phyloP scores from a whole-genome alignment of 768 basidiomycete genomes.

The Rubroboletus satanas region DNA sequence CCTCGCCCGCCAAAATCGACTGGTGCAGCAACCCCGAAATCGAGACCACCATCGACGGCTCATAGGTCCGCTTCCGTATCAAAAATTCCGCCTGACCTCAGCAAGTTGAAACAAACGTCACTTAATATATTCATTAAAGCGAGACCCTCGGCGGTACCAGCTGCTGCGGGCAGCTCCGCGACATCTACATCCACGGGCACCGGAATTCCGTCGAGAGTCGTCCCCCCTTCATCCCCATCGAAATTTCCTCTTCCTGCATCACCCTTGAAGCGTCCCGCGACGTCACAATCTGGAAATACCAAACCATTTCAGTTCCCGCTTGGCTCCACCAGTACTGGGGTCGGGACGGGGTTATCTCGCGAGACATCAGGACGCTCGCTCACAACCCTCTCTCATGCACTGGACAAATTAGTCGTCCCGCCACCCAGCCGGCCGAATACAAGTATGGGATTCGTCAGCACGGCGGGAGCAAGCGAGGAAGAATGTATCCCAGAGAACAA shows the following conservation, averaged over 20 bases:
- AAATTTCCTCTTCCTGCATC: slow-evolving; percentile 28
- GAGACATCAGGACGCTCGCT: slow-evolving; percentile 38
- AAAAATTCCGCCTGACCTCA: slow-evolving; percentile 9
- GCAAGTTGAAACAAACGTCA: slow-evolving; percentile 26
- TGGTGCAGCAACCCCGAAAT: neutral
- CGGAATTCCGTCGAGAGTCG: slow-evolving; percentile 6
- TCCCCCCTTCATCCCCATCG: slow-evolving; percentile 21
- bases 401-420: slow-evolving; percentile 67
- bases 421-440: slow-evolving; percentile 65
- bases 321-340: neutral
- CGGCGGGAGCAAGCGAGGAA: slow-evolving; percentile 12
- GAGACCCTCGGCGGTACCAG: neutral
- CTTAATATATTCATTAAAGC: slow-evolving; percentile 21
- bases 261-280: slow-evolving; percentile 14
- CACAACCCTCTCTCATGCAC: slow-evolving; percentile 61
- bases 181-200: slow-evolving; percentile 5
- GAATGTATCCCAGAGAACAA: neutral
- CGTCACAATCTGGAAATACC: slow-evolving; percentile 1
- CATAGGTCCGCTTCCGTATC: slow-evolving; percentile 9
- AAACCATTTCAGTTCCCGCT: slow-evolving; percentile 4
- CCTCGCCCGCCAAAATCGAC: slow-evolving; percentile 9
- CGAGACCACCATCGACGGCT: neutral
- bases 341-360: neutral
- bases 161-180: neutral
- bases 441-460: slow-evolving; percentile 59